Base-by-base conservation (phyloP, 495 filamentous ascomycete genomes). In the Aspergillus carlsbadensis region DNA sequence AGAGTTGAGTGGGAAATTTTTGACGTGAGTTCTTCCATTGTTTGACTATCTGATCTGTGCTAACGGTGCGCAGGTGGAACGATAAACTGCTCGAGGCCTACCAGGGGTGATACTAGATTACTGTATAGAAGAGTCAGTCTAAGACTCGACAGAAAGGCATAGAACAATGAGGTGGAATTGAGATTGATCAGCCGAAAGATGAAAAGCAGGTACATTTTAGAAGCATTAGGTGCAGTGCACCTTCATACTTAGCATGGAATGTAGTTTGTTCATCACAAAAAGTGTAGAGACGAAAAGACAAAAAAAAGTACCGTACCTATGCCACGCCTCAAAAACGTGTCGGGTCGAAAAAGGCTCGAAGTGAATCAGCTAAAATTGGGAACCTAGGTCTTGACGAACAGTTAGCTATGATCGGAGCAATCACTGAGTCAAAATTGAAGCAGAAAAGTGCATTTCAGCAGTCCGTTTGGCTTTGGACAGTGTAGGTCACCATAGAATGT, bases 181-280 rank as follows among this genome's bases (percentile, higher is more conserved):
- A 44, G 56, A 39, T 57, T 64, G 68, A 69, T 96, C 91, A 96
- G 91, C 78, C 81, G 90, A 94, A 92, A 94, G 90, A 93, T 94
- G 91, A 95, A 95, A 95, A 94, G 87, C 79, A 81, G 72, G 75
- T 83, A 87, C 77, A 83, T 81, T 80, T 78, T 72, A 75, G 79
- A 84, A 89, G 85, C 85, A 92, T 85, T 79, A 82, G 75, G 66
- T 69, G 71, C 65, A 76, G 67, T 57, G 57, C 74, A 75, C 73
- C 83, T 88, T 96, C 89, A 85, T 90, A 74, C 79, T 91, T 92
- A 92, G 89, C 89, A 92, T 92, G 89, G 88, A 91, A 88, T 82
- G 84, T 79, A 77, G 47, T 79, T 70, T 76, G 78, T 71, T 82
- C 85, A 88, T 91, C 88, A 90, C 79, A 72, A 75, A 64, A 72